Percentiles rank a stretch among this genome's conserved stretches.
These are phyloP conservation scores for Silene conica DNA, from an alignment of 148 eudicot genomes.

Conservation along the genomic window DNA sequence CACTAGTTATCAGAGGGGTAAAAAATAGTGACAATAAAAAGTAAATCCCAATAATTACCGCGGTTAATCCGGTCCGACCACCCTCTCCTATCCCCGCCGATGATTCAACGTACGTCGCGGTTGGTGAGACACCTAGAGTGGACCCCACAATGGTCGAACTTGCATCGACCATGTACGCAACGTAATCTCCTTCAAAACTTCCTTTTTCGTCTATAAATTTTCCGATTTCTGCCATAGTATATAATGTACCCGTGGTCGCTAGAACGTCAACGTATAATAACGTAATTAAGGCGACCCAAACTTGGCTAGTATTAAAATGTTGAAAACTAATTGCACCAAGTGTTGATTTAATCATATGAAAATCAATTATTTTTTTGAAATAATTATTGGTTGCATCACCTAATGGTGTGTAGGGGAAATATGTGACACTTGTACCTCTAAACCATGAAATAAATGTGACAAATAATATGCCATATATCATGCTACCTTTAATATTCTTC, in stretches of 20 bases:
- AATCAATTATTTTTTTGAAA: slow-evolving; percentile 67
- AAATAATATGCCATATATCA: slow-evolving; percentile 79
- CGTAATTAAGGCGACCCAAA: slow-evolving; percentile 71
- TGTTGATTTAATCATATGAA: slow-evolving; percentile 65
- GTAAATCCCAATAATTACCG: slow-evolving; percentile 60
- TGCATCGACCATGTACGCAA: slow-evolving; percentile 83
- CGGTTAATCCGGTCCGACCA: slow-evolving; percentile 82
- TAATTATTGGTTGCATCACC: slow-evolving; percentile 63
- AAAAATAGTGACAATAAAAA: slow-evolving; percentile 62
- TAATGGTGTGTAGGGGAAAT: slow-evolving; percentile 47
- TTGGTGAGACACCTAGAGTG: slow-evolving; percentile 65
- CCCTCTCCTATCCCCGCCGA: slow-evolving; percentile 84
- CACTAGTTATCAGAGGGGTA: slow-evolving; percentile 66
- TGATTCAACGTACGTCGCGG: slow-evolving; percentile 64
- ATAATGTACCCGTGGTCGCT: slow-evolving; percentile 81
- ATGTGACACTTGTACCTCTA: slow-evolving; percentile 64
- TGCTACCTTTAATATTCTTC: slow-evolving; percentile 79
- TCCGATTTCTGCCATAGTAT: slow-evolving; percentile 79
- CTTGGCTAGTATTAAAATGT: slow-evolving; percentile 47
- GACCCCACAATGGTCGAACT: slow-evolving; percentile 64
- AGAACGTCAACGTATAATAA: slow-evolving; percentile 71
- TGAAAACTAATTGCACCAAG: slow-evolving; percentile 65
- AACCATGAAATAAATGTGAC: slow-evolving; percentile 81
- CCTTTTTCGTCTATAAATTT: slow-evolving; percentile 55
- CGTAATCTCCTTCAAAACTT: slow-evolving; percentile 64